Base-by-base conservation (phyloP, 75 land plant genomes). In the Selaginella tamariscina region DNA sequence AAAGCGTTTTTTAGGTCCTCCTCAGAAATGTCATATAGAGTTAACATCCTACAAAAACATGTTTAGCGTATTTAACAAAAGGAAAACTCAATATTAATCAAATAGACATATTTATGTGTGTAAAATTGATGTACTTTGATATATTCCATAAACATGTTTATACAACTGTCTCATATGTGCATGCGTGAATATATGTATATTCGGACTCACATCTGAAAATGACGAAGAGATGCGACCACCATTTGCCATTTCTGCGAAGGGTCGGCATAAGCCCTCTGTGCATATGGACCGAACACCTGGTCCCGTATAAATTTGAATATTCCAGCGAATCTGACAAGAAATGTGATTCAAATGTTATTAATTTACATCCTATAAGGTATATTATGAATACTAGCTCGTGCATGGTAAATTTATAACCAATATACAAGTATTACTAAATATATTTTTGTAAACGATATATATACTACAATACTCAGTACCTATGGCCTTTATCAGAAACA, bases 231-330 rank as follows among this genome's bases (percentile, higher is more conserved):
- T 54, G 91, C 91, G 68, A 87, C 77, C 65, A 85, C 91, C 68
- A 94, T 73, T 56, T 87, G 83, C 98, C 98, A 94, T 70, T 89
- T 94, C 80, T 94, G 86, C 74, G 69, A 72, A 21, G 83, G 74
- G 76, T 94, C 86, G 18, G 88, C 86, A 80, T 89, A 94, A 0
- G 98, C 96, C 70, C 98, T 84, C 71, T 87, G 96, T 24, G 91
- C 79, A 70, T 79, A 90, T 23, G 98, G 86, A 33, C 83, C 88
- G 85, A 89, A 94, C 9, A 89, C 88, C 64, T 94, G 96, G 73
- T 94, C 96, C 73, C 85, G 86, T 13, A 94, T 79, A 72, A 94
- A 94, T 62, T 83, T 81, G 63, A 86, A 94, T 60, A 94, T 86
- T 31, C 95, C 98, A 32, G 78, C 57, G 69, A 77, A 94, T 75